Conservation (phyloP, 2,329 filamentous ascomycete species). For the Cephalotrichum gorgonifer region DNA sequence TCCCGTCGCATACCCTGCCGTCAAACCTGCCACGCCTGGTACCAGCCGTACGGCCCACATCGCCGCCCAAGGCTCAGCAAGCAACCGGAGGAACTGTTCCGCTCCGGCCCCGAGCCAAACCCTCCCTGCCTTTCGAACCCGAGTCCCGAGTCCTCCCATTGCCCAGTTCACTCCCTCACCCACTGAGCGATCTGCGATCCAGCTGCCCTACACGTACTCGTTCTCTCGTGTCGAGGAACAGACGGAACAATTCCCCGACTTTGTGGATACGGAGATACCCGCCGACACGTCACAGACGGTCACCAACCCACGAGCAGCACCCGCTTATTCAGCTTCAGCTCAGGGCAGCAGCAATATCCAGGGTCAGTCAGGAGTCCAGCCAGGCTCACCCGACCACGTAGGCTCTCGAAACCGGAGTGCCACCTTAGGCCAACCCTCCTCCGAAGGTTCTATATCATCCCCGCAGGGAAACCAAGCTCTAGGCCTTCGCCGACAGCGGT, state of each 20-base stretch:
- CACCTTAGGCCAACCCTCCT: not conserved
- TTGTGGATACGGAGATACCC: not conserved
- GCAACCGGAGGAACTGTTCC: not conserved
- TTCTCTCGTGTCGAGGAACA: not conserved
- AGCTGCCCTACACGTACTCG: constrained; percentile 1
- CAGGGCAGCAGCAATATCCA: not conserved
- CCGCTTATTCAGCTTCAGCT: too few species aligned
- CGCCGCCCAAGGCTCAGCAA: constrained; percentile 8
- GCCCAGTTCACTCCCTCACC: not conserved
- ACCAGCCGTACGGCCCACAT: constrained; percentile 10
- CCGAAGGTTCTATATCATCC: not conserved
- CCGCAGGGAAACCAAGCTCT: not conserved
- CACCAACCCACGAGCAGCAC: too few species aligned
- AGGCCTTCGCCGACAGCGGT: not conserved
- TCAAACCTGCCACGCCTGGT: constrained; percentile 7
- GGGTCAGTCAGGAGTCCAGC: not conserved
- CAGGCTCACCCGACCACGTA: not conserved
- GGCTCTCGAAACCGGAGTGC: not conserved
- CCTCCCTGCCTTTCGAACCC: not conserved
- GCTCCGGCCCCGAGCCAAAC: not conserved
- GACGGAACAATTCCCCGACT: constrained; percentile 1
- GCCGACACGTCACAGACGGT: too few species aligned
- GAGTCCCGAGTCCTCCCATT: not conserved
- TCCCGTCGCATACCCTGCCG: constrained; percentile 8
- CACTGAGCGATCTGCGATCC: not conserved